Evolutionary conservation across 23 red algal genomes (phyloP).

Genomic region (Gracilariopsis chorda): DNA sequence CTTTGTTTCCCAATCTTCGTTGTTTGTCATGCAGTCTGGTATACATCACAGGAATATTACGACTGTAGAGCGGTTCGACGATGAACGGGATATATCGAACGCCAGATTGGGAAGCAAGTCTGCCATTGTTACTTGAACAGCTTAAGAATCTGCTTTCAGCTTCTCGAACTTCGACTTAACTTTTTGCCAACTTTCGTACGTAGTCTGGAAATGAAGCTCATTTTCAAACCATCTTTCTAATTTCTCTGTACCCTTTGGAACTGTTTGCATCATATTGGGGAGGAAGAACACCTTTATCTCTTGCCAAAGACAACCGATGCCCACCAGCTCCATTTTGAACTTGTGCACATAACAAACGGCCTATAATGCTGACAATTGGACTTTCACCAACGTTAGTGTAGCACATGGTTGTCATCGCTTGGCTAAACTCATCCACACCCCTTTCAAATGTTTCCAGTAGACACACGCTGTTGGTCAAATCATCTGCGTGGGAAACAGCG

Average conservation of each 20-base stretch:
- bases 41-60: too few species aligned
- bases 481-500: not conserved
- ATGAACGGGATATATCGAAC: too few species aligned
- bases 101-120: too few species aligned
- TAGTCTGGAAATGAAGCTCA: conserved; percentile 5
- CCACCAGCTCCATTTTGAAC: not conserved
- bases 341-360: not conserved
- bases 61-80: too few species aligned
- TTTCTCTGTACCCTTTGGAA: not conserved
- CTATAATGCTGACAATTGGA: not conserved
- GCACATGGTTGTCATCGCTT: not conserved
- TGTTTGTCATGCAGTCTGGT: too few species aligned
- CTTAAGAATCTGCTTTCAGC: too few species aligned
- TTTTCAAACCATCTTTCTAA: not conserved
- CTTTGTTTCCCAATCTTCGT: too few species aligned
- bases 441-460: conserved; percentile 5
- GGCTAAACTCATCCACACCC: conserved; percentile 17
- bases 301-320: not conserved
- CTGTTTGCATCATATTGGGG: not conserved
- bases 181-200: not conserved
- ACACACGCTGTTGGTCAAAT: not conserved
- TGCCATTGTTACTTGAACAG: too few species aligned
- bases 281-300: not conserved
- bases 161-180: too few species aligned
- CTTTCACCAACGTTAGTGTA: not conserved